Conservation (phyloP, 2,329 filamentous ascomycete species). For the Cladorrhinum sp. region DNA sequence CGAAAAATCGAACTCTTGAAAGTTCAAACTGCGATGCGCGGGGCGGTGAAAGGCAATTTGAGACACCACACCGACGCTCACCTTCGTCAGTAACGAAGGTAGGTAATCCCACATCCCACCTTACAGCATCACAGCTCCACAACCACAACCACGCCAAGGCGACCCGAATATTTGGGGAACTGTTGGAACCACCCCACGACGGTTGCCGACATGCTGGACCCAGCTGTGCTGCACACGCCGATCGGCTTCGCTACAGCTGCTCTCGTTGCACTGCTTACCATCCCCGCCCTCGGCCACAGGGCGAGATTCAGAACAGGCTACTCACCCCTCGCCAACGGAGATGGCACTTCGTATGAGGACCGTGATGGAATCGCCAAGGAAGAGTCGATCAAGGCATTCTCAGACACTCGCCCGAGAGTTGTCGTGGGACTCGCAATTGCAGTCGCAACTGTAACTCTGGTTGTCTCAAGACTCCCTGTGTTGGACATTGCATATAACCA, state of each 20-base stretch:
- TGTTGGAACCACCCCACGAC: neutral
- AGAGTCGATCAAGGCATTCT: constrained; percentile 32
- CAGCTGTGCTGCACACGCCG: constrained; percentile 12
- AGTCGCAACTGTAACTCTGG: constrained; percentile 28
- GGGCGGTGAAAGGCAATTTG: neutral
- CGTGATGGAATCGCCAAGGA: constrained; percentile 34
- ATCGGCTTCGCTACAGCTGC: constrained; percentile 7
- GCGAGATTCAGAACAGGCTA: constrained; percentile 16
- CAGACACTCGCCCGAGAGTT: constrained; percentile 29
- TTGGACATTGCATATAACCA: constrained; percentile 2
- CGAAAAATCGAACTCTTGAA: neutral
- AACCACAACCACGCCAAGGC: constrained; percentile 1
- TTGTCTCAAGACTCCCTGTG: constrained; percentile 26
- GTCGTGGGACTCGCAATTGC: constrained; percentile 27
- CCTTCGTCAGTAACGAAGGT: neutral
- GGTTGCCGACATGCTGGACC: constrained; percentile 13
- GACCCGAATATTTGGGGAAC: neutral
- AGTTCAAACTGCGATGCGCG: constrained; percentile 11
- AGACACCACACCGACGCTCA: neutral
- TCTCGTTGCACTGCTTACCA: constrained; percentile 17
- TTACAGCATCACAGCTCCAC: neutral
- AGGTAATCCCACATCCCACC: neutral
- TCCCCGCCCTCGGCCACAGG: constrained; percentile 9
- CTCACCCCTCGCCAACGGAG: constrained; percentile 16
- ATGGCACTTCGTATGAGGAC: constrained; percentile 28